Evolutionary conservation across 2,329 filamentous ascomycete species (phyloP).

Genomic region (Aspergillus fischeri): DNA sequence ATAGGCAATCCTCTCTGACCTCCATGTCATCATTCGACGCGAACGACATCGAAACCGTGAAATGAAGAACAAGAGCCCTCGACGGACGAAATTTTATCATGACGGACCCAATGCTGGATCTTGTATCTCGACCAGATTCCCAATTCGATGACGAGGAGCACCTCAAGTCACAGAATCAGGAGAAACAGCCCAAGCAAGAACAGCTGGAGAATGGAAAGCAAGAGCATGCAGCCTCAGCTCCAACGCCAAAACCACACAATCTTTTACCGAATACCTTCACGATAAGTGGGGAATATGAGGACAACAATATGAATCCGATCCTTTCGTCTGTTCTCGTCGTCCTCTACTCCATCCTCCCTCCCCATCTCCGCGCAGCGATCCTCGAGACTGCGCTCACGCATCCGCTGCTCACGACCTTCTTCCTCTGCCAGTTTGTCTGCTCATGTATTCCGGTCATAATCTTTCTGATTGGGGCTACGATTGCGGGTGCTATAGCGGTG

Average conservation of each 20-base stretch:
- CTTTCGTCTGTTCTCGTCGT: constrained; percentile 5
- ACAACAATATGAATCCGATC: neutral
- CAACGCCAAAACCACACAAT: neutral
- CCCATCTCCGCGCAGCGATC: constrained; percentile 56
- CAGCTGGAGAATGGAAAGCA: neutral
- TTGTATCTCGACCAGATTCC: neutral
- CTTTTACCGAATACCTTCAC: neutral
- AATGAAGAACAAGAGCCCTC: neutral
- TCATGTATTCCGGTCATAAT: constrained; percentile 64
- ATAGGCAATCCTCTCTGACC: neutral
- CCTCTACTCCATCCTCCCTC: constrained; percentile 44
- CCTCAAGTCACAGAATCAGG: neutral
- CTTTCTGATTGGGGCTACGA: constrained; percentile 60
- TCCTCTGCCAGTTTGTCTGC: constrained; percentile 61
- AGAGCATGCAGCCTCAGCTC: neutral
- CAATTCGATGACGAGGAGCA: neutral
- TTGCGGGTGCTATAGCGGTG: constrained; percentile 60
- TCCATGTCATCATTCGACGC: neutral
- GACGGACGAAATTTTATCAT: neutral
- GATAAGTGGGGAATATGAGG: neutral
- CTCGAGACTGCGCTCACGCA: constrained; percentile 58
- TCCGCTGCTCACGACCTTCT: constrained; percentile 67
- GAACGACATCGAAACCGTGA: neutral
- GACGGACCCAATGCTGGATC: neutral
- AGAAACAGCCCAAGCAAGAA: neutral